Percentiles rank a stretch among this genome's conserved stretches.
phyloP scores from a whole-genome alignment of 2,329 filamentous ascomycete genomes.

The Scolecobasidium constrictum region DNA sequence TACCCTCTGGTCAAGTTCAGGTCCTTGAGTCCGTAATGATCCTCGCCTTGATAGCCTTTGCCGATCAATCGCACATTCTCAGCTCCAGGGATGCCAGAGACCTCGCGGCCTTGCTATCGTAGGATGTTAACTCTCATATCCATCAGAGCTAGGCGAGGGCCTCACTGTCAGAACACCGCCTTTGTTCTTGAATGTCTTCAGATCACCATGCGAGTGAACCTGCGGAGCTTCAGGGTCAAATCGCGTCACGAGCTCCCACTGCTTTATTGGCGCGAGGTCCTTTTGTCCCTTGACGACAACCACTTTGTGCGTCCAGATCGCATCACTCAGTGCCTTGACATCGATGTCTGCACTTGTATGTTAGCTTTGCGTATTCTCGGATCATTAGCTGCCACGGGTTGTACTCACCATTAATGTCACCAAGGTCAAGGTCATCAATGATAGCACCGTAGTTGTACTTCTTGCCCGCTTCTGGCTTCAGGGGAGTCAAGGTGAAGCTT shows the following conservation, averaged over 20 bases:
- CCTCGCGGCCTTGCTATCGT: not conserved
- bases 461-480: not conserved
- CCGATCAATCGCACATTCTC: slow-evolving; percentile 36
- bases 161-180: slow-evolving; percentile 3
- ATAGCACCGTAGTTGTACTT: slow-evolving; percentile 2
- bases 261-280: slow-evolving; percentile 4
- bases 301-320: slow-evolving; percentile 7
- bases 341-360: not conserved
- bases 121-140: not conserved
- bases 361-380: not conserved
- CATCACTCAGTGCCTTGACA: slow-evolving; percentile 2
- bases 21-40: slow-evolving; percentile 33
- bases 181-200: slow-evolving; percentile 1
- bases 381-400: not conserved
- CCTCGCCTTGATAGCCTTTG: slow-evolving; percentile 33
- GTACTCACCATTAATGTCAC: slow-evolving; percentile 1
- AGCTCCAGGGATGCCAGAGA: slow-evolving; percentile 25
- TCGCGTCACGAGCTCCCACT: slow-evolving; percentile 6
- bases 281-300: slow-evolving; percentile 7
- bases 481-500: not conserved
- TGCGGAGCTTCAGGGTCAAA: slow-evolving; percentile 1
- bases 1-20: slow-evolving; percentile 19
- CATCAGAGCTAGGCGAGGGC: too few species aligned
- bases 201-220: slow-evolving; percentile 2
- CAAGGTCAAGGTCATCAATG: not conserved